Conservation (phyloP, 495 filamentous ascomycete genomes). For the Bathelium albidoporum region DNA sequence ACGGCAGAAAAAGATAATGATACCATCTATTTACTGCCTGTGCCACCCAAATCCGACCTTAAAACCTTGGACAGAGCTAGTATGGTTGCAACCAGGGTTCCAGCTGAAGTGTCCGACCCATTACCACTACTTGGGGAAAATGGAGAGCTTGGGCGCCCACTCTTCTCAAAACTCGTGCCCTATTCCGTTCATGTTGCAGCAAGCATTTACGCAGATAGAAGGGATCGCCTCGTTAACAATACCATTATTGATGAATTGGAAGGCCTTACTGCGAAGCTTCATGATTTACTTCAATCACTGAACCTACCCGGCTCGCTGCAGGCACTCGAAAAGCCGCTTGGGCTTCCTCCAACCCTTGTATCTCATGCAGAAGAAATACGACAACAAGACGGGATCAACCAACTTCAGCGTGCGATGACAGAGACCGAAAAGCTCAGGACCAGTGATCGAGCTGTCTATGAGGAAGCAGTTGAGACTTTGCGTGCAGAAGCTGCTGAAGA, state of each 20-base stretch:
- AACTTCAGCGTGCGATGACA: constrained; percentile 63
- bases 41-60: constrained; percentile 82
- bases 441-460: constrained; percentile 62
- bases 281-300: constrained; percentile 70
- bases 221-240: constrained; percentile 79
- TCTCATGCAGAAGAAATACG: constrained; percentile 91
- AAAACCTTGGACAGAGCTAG: constrained; percentile 73
- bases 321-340: constrained; percentile 88
- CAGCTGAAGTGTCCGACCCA: constrained; percentile 73
- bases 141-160: constrained; percentile 64
- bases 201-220: constrained; percentile 86
- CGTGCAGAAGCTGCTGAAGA: constrained; percentile 77
- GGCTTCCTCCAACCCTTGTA: constrained; percentile 71
- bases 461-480: constrained; percentile 69
- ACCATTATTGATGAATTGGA: constrained; percentile 79
- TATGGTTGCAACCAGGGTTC: constrained; percentile 75
- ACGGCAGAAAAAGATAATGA: constrained; percentile 95
- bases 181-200: constrained; percentile 93
- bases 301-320: constrained; percentile 91
- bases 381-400: constrained; percentile 76
- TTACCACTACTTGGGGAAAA: constrained; percentile 69
- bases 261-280: constrained; percentile 63
- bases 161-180: constrained; percentile 88
- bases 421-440: constrained; percentile 79
- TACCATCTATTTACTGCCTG: constrained; percentile 75